Evolutionary conservation across 768 basidiomycete genomes (phyloP), one percentile per base, ranked within the genome.

Genomic region (Amanita brunnescens): DNA sequence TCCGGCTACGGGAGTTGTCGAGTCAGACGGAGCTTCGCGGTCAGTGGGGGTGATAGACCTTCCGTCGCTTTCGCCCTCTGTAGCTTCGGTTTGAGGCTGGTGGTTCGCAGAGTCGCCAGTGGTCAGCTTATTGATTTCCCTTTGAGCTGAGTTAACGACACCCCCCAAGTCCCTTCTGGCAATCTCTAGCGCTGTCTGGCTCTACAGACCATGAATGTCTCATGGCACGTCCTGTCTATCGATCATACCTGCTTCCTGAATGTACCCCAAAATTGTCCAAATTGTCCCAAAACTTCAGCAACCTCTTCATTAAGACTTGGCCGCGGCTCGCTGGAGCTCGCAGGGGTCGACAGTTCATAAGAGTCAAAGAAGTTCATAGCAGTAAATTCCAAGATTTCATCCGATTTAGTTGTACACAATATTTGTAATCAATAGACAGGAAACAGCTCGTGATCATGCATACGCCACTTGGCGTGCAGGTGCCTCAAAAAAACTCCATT

Each of bases 241-340:
- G 3, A 44, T 60, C 80, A 56, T 58, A 82, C 91, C 82, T 93
- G 91, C 64, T 86, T 88, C 72, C 83, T 80, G 61, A 94, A 87
- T 26, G 90, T 87, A 40, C 91, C 91, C 93, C 93, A 96, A 62
- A 92, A 84, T 47, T 85, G 75, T 24, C 84, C 82, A 10, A 95
- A 71, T 60, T 90, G 85, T n/a, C 88, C 88, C 37, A 94, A 80
- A 20, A 92, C 92, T 60, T 95, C 85, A 1, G 77, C 77, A 12
- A 96, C 89, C 65, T 96, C 92, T 60, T 94, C 86, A 60, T 94
- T 85, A 39, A 96, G 69, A 51, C 74, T 79, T 37, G 79, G 78
- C 26, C 79, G 69, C 30, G 71, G 65, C 33, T 64, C 68, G 20
- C 52, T 54, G n/a, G 72, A 54, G 9, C 77, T 70, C 14, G 79